Base-by-base conservation (phyloP, 495 filamentous ascomycete genomes). In the Lepidopterella palustris region DNA sequence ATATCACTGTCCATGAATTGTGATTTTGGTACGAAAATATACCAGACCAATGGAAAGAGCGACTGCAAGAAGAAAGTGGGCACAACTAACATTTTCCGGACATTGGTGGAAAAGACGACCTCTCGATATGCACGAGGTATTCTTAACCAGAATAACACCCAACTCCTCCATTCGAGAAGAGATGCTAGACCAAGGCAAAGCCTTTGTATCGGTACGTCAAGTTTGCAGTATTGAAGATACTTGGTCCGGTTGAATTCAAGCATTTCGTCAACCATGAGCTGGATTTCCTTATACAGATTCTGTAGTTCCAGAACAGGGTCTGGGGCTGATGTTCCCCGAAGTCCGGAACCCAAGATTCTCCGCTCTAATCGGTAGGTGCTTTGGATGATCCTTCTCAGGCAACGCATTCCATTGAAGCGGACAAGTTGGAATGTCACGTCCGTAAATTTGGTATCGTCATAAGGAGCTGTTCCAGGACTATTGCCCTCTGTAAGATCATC, bases 71-170 rank as follows among this genome's bases (percentile, higher is more conserved):
- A 35, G 6, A 15, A 49, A 48, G 9, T 25, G 10, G 23, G 28
- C 15, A 4, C 5, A 13, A 58, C 64, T 60, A 20, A 67, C 64
- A 54, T 58, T 57, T 55, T 63, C n/a, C 64, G 56, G 31, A 67
- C 55, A 15, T 67, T 57, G 10, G 32, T 57, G 11, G 64, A 58
- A 32, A 67, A 67, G 21, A 67, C 64, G 4, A 56, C 35, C 21
- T 67, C 60, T 9, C 64, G 56, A 50, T 63, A 67, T 0, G 57
- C 60, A 56, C 64, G 51, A 26, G 64, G 64, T 55, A 63, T 67
- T 23, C 64, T 55, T 18, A 67, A 50, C 64, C 64, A 67, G 49
- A 67, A 67, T 23, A 67, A n/a, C 1, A 67, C 45, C 28, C 59
- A 67, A 45, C 57, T 49, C 42, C 64, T 60, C 64, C 64, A 67